A percentile compares a stretch with the other conserved stretches of the same genome.
phyloP scores from a whole-genome alignment of 2,329 filamentous ascomycete species.

The Paradendryphiella salina region DNA sequence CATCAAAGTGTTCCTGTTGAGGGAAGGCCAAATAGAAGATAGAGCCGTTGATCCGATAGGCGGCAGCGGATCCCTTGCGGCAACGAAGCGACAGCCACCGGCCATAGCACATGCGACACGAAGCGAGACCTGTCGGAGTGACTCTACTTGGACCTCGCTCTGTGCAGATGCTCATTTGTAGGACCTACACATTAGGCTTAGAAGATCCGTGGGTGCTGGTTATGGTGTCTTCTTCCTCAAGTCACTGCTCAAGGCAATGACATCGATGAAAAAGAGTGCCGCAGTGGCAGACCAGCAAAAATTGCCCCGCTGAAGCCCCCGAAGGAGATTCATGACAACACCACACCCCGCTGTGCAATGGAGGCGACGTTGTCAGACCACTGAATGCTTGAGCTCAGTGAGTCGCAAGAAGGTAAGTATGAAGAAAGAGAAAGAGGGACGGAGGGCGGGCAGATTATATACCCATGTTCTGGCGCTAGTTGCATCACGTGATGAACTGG shows the following conservation, averaged over 20 bases:
- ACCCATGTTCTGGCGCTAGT: background rate
- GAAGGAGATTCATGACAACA: slow-evolving; percentile 39
- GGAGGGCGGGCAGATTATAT: background rate
- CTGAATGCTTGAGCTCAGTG: slow-evolving; percentile 33
- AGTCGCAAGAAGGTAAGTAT: slow-evolving; percentile 37
- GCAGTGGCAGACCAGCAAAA: slow-evolving; percentile 30
- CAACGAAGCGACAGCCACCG: too few species aligned
- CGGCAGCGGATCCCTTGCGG: too few species aligned
- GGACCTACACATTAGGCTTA: too few species aligned
- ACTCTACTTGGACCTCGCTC: too few species aligned
- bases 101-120: too few species aligned
- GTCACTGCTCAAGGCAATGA: slow-evolving; percentile 28
- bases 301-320: slow-evolving; percentile 39
- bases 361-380: slow-evolving; percentile 34
- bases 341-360: slow-evolving; percentile 45
- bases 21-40: too few species aligned
- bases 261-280: slow-evolving; percentile 46
- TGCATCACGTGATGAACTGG: background rate
- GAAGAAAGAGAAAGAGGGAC: background rate
- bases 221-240: slow-evolving; percentile 43
- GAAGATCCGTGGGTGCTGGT: too few species aligned
- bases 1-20: too few species aligned
- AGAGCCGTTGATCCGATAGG: too few species aligned
- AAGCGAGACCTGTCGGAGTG: too few species aligned
- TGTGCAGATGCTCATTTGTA: too few species aligned